These are phyloP conservation scores for Amaranthus tricolor DNA, from an alignment of 179 eudicot genomes.

Conservation along the genomic window DNA sequence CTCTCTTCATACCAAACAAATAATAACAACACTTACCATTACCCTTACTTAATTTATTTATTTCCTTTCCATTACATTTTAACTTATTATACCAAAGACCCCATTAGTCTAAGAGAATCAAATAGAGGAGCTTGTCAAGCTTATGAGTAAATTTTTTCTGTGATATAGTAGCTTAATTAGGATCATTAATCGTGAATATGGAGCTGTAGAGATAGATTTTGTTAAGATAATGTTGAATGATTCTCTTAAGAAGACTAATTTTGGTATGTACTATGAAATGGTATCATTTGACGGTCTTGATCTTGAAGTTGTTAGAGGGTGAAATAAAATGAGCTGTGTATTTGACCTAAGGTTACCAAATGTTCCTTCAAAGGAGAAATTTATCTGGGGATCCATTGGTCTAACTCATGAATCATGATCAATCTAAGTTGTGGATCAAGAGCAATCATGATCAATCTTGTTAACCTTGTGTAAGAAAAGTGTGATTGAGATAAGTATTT, in stretches of 20 bases:
- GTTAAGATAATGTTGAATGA: background rate
- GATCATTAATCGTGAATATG: background rate
- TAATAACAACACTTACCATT: too few relatives aligned
- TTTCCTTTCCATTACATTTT: too few relatives aligned
- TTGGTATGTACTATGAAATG: background rate
- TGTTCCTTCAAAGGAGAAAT: background rate
- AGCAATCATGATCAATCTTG: background rate
- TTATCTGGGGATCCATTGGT: background rate
- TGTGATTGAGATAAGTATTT: background rate
- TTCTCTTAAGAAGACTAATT: background rate
- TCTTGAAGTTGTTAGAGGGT: background rate
- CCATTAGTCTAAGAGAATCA: background rate
- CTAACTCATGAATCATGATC: background rate
- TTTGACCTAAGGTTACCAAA: background rate
- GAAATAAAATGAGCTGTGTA: too few relatives aligned
- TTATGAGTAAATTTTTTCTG: background rate
- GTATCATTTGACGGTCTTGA: background rate
- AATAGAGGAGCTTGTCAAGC: background rate
- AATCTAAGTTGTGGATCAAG: background rate
- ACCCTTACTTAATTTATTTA: too few relatives aligned
- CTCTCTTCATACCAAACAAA: too few relatives aligned
- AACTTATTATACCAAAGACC: too few relatives aligned
- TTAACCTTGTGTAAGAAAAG: background rate
- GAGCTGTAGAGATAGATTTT: background rate
- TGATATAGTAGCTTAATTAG: background rate